Evolutionary conservation across 2,329 filamentous ascomycete genomes (phyloP).

Genomic region (Cyphellophora attinorum): DNA sequence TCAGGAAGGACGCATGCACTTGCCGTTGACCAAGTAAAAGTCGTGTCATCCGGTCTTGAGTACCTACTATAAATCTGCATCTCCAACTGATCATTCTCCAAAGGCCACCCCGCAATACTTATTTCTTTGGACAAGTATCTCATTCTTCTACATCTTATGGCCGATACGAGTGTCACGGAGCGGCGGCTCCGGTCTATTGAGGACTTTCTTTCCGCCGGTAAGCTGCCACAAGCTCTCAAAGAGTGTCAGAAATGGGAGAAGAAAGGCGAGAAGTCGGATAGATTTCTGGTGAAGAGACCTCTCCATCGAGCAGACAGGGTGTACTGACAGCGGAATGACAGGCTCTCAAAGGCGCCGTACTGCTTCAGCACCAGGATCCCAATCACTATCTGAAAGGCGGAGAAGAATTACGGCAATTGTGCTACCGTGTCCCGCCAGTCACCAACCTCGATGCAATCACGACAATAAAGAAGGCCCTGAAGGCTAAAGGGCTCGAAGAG

Average conservation of each 20-base stretch:
- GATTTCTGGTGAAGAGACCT: slow-evolving; percentile 16
- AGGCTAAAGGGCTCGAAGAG: slow-evolving; percentile 24
- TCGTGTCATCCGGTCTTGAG: too few species aligned
- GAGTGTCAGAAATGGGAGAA: slow-evolving; percentile 44
- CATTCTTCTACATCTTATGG: too few species aligned
- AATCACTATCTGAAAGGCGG: slow-evolving; percentile 32
- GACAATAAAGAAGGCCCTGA: slow-evolving; percentile 31
- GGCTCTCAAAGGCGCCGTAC: slow-evolving; percentile 19
- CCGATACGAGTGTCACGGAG: slow-evolving; percentile 16
- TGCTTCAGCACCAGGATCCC: slow-evolving; percentile 28
- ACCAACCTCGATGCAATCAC: slow-evolving; percentile 36
- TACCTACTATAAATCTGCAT: too few species aligned
- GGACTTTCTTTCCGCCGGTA: slow-evolving; percentile 38
- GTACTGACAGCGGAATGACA: slow-evolving; percentile 6
- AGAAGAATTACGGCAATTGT: slow-evolving; percentile 32
- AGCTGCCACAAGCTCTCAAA: slow-evolving; percentile 40
- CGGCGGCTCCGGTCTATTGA: slow-evolving; percentile 38
- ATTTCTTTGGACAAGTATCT: too few species aligned
- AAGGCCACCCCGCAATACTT: too few species aligned
- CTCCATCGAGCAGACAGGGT: not conserved
- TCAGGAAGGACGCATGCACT: too few species aligned
- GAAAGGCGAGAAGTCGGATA: slow-evolving; percentile 39
- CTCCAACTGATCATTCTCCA: too few species aligned
- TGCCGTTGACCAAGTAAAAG: too few species aligned
- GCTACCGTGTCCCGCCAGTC: slow-evolving; percentile 30